These are phyloP conservation scores for Thraustochytrium striatum DNA, from an alignment of 352 stramenopile species.

Conservation along the genomic window DNA sequence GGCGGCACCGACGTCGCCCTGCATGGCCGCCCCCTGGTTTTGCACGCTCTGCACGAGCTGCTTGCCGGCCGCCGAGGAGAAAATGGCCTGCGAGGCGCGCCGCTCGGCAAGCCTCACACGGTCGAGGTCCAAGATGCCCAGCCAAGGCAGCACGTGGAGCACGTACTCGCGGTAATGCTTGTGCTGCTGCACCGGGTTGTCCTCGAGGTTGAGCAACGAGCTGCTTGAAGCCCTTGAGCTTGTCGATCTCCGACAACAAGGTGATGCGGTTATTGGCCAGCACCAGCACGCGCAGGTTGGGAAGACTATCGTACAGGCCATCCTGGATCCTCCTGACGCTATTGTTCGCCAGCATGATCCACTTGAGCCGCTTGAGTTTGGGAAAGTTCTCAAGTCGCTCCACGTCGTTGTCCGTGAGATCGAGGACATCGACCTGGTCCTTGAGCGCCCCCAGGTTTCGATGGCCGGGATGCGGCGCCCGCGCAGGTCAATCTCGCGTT, in stretches of 20 bases:
- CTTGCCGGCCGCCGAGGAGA: background rate
- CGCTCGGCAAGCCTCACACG: constrained; percentile 9
- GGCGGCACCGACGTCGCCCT: background rate
- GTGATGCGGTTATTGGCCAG: constrained; percentile 80
- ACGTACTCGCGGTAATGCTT: constrained; percentile 86
- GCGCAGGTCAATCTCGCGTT: constrained; percentile 83
- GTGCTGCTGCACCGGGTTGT: constrained; percentile 80
- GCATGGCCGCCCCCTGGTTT: constrained; percentile 30
- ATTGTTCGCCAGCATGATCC: constrained; percentile 86
- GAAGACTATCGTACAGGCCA: constrained; percentile 67
- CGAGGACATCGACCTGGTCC: constrained; percentile 86
- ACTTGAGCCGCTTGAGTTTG: constrained; percentile 73
- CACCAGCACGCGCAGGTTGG: constrained; percentile 78
- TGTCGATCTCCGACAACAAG: constrained; percentile 73
- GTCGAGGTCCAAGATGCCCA: constrained; percentile 69
- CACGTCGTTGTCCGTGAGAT: constrained; percentile 89
- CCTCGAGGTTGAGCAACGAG: constrained; percentile 69
- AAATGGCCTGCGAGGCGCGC: background rate
- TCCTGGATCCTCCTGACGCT: constrained; percentile 77
- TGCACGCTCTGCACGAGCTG: background rate
- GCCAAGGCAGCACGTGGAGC: constrained; percentile 77
- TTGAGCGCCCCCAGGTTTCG: constrained; percentile 86
- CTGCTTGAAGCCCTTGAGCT: constrained; percentile 68
- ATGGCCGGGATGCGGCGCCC: constrained; percentile 81
- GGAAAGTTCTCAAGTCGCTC: constrained; percentile 90